Conservation (phyloP, 179 eudicot species). For the Silene noctiflora region DNA sequence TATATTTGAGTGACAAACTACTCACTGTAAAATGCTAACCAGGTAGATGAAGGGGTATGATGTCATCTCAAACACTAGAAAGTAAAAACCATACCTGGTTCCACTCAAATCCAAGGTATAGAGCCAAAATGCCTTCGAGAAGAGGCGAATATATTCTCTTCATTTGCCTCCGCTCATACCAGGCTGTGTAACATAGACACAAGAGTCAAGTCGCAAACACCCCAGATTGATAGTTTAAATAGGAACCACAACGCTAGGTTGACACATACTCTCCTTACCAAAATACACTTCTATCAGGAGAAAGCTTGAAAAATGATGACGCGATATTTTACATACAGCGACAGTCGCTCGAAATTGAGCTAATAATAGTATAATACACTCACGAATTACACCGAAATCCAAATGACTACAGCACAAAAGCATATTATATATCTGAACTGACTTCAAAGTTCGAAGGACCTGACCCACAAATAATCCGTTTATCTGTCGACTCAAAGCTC, state of each 20-base stretch:
- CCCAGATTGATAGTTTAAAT: background rate
- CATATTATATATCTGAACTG: no score
- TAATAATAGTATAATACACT: no score
- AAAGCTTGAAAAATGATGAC: no score
- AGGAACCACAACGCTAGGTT: background rate
- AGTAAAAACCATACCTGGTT: slow-evolving; percentile 54
- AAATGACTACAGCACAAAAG: no score
- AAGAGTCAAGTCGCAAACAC: background rate
- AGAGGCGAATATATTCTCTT: slow-evolving; percentile 92
- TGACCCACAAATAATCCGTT: no score
- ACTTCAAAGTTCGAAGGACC: no score
- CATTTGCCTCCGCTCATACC: slow-evolving; percentile 96
- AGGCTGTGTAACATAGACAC: slow-evolving; percentile 48
- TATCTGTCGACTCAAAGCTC: no score
- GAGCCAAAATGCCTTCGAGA: slow-evolving; percentile 78
- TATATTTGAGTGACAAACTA: background rate
- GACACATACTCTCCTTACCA: background rate
- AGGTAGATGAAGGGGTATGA: background rate
- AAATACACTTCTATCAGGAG: no score
- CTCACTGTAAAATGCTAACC: background rate
- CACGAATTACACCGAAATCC: no score
- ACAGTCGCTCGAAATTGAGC: no score
- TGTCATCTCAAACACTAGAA: background rate
- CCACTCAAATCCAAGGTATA: slow-evolving; percentile 97
- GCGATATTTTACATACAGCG: no score